Evolutionary conservation across 495 filamentous ascomycete genomes (phyloP).

Genomic region (Pseudevernia furfuracea): DNA sequence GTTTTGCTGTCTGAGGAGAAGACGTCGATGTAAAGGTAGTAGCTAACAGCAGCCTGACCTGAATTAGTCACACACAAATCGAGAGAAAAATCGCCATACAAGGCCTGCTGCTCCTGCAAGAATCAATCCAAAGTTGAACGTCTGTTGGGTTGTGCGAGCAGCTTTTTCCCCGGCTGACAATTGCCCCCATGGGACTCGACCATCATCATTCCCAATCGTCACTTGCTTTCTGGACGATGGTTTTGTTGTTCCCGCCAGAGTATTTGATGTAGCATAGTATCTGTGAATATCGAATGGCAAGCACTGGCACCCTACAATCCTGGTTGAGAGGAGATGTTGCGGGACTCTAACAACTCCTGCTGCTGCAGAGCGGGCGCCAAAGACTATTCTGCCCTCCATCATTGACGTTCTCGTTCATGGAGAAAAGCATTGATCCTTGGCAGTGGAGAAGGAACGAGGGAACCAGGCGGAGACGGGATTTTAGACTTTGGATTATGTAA

Average conservation of each 20-base stretch:
- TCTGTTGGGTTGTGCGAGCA: slow-evolving; percentile 79
- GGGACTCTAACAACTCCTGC: background rate
- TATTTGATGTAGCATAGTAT: slow-evolving; percentile 49
- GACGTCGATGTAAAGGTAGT: slow-evolving; percentile 77
- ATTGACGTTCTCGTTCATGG: background rate
- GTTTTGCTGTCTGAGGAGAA: slow-evolving; percentile 79
- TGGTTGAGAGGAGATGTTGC: background rate
- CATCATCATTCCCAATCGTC: slow-evolving; percentile 75
- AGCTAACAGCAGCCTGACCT: slow-evolving; percentile 61
- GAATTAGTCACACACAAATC: background rate
- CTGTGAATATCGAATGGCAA: background rate
- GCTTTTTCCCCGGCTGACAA: slow-evolving; percentile 71
- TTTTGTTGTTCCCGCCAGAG: slow-evolving; percentile 21
- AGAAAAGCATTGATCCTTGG: too few relatives aligned
- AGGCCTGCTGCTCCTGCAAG: slow-evolving; percentile 68
- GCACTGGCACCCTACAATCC: background rate
- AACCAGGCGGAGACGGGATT: background rate
- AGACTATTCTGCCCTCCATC: background rate
- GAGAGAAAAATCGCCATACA: slow-evolving; percentile 37
- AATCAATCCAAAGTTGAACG: slow-evolving; percentile 76
- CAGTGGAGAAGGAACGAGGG: background rate
- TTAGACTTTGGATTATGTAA: background rate
- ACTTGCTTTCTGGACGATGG: slow-evolving; percentile 51
- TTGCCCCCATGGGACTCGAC: slow-evolving; percentile 69
- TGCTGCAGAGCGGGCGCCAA: background rate